Evolutionary conservation across 192 early-diverging fungal species (phyloP), one percentile per base, ranked within the genome.

Genomic region (Chytriomyces confervae): DNA sequence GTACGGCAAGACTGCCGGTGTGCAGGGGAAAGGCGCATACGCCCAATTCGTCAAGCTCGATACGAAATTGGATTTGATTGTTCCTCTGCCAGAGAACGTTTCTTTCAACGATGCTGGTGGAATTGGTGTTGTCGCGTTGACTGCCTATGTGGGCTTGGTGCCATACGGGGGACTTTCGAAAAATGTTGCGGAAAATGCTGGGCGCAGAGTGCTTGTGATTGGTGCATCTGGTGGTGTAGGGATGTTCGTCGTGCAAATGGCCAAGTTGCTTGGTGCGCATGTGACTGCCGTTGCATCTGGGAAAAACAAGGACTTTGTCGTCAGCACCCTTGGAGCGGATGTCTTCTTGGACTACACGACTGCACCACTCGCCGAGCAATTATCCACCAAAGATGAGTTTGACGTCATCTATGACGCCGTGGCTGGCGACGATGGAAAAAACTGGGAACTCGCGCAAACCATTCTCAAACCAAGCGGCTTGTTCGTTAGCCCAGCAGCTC

Each of bases 331-430:
- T n/a, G n/a, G n/a, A n/a, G n/a, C n/a, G n/a, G n/a, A n/a, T n/a
- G n/a, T n/a, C n/a, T n/a, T n/a, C n/a, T n/a, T n/a, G 10, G 76
- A 77, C 49, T 72, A 77, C 49, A 77, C 29, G 18, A 43, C 67
- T 10, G 23, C 27, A 20, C 76, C 76, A 18, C 10, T 77, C 27
- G 20, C 11, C 5, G 44, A 77, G 47, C 76, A 72, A 48, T 36
- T 77, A 44, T 45, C 67, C n/a, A 45, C 24, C 9, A 62, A 5
- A 43, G 23, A 44, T 8, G 29, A 80, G 5, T 69, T 79, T 44
- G 80, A 81, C 23, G 49, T 74, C 5, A 43, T 81, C 7, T 61
- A 72, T 44, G 80, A 81, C 62, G 29, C 62, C 18, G 80, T 79
- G 23, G 80, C 78, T 43, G 77, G 78, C 13, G 77, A 81, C 16